Evolutionary conservation across 2,329 filamentous ascomycete genomes (phyloP).

Genomic region (Cercospora citrullina): DNA sequence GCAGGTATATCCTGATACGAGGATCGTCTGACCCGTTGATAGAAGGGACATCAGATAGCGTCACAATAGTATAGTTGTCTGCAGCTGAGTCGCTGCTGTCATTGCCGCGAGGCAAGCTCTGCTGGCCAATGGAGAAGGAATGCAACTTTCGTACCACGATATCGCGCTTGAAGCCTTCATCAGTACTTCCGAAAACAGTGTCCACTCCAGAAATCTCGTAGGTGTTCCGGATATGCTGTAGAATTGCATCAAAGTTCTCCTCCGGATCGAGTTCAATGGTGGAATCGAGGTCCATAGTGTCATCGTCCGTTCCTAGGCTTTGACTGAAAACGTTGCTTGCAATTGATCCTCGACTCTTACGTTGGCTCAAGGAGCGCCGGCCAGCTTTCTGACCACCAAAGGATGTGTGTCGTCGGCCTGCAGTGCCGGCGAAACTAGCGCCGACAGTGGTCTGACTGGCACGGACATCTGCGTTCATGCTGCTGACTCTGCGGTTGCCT

Average conservation of each 20-base stretch:
- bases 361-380: constrained; percentile 60
- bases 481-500: constrained; percentile 78
- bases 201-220: constrained; percentile 36
- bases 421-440: constrained; percentile 51
- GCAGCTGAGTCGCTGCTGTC: background rate
- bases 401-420: constrained; percentile 67
- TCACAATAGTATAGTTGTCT: constrained; percentile 22
- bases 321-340: constrained; percentile 47
- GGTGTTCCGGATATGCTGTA: constrained; percentile 35
- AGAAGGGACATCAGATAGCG: constrained; percentile 21
- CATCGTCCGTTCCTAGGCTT: constrained; percentile 37
- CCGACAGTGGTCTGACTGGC: constrained; percentile 43
- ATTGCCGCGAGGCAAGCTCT: constrained; percentile 11
- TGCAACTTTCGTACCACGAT: constrained; percentile 39
- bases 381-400: constrained; percentile 64
- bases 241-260: constrained; percentile 32
- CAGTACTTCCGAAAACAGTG: constrained; percentile 35
- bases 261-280: constrained; percentile 32
- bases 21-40: constrained; percentile 23
- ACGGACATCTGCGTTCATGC: constrained; percentile 63
- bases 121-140: constrained; percentile 26
- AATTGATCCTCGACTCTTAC: constrained; percentile 57
- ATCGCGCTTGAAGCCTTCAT: constrained; percentile 39
- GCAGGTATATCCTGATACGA: constrained; percentile 33
- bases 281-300: constrained; percentile 39